Conservation (phyloP, 1,284 basidiomycete species). For the Boletus sp. region DNA sequence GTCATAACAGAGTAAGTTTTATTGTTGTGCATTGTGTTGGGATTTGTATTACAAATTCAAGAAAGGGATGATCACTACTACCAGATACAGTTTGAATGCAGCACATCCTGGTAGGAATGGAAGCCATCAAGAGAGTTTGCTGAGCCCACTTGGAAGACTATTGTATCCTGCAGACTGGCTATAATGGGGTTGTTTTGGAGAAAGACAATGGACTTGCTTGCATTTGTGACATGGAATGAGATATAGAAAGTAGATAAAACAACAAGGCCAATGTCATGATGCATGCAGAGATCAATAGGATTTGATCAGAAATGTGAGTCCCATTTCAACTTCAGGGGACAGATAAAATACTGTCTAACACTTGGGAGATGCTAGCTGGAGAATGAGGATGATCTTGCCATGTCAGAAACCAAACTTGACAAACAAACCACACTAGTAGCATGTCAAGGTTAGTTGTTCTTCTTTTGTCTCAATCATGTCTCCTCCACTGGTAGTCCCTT, state of each 20-base stretch:
- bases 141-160: slow-evolving; percentile 78
- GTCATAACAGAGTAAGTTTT: slow-evolving; percentile 74
- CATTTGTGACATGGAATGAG: slow-evolving; percentile 58
- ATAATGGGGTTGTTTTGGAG: slow-evolving; percentile 70
- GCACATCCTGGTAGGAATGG: slow-evolving; percentile 78
- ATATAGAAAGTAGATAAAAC: slow-evolving; percentile 60
- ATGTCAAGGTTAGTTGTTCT: slow-evolving; percentile 68
- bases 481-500: slow-evolving; percentile 56
- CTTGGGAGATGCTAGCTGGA: slow-evolving; percentile 65
- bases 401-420: slow-evolving; percentile 79
- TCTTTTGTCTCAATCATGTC: slow-evolving; percentile 6
- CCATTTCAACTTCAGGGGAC: slow-evolving; percentile 7
- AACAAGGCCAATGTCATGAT: slow-evolving; percentile 73
- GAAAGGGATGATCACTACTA: slow-evolving; percentile 84
- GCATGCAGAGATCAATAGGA: slow-evolving; percentile 77
- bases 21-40: background rate
- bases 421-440: slow-evolving; percentile 74
- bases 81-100: slow-evolving; percentile 77
- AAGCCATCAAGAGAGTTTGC: slow-evolving; percentile 79
- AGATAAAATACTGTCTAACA: slow-evolving; percentile 24
- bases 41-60: slow-evolving; percentile 13
- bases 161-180: slow-evolving; percentile 66
- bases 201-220: slow-evolving; percentile 70
- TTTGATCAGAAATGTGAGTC: slow-evolving; percentile 80
- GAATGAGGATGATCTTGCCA: slow-evolving; percentile 85